A percentile compares a stretch with the other conserved stretches of the same genome.
Evolutionary conservation across 352 stramenopile genomes (phyloP).

Genomic region (Phytophthora macrochlamydospora): DNA sequence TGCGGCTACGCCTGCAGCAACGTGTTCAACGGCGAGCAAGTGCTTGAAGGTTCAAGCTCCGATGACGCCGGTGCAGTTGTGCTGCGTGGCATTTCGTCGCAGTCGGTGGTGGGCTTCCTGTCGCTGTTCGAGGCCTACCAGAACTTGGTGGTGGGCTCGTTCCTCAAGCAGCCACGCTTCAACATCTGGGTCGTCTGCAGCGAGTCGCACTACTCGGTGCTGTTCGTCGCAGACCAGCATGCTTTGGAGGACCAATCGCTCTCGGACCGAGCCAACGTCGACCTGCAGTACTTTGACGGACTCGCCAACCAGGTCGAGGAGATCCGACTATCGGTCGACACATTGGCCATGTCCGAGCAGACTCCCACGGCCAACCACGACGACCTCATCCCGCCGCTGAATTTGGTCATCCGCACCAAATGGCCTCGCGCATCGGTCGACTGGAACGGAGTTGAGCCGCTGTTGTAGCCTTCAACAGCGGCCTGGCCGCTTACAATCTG

Average conservation of each 20-base stretch:
- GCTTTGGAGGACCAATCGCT: constrained; percentile 37
- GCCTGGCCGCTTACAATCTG: no score
- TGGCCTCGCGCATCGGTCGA: constrained; percentile 79
- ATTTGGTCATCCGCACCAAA: constrained; percentile 91
- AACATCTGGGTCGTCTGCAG: constrained; percentile 93
- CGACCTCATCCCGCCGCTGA: constrained; percentile 83
- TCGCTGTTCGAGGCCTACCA: constrained; percentile 93
- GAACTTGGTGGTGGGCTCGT: constrained; percentile 83
- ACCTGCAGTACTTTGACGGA: constrained; percentile 91
- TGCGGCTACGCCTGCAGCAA: constrained; percentile 92
- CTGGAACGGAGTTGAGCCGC: constrained; percentile 89
- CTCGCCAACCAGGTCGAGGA: constrained; percentile 90
- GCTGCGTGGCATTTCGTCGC: constrained; percentile 69
- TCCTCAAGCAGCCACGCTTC: constrained; percentile 74
- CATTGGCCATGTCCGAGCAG: constrained; percentile 31
- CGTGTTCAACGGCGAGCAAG: constrained; percentile 92
- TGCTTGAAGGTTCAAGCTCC: constrained; percentile 65
- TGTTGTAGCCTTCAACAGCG: no score
- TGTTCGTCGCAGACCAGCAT: constrained; percentile 59
- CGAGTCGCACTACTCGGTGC: constrained; percentile 92
- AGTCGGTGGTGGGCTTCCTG: constrained; percentile 82
- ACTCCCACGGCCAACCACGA: constrained; percentile 41
- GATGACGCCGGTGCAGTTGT: constrained; percentile 67
- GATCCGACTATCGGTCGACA: constrained; percentile 68
- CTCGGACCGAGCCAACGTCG: constrained; percentile 42